Evolutionary conservation across 495 filamentous ascomycete genomes (phyloP), one percentile per base, ranked within the genome.

Genomic region (Lepraria neglecta): DNA sequence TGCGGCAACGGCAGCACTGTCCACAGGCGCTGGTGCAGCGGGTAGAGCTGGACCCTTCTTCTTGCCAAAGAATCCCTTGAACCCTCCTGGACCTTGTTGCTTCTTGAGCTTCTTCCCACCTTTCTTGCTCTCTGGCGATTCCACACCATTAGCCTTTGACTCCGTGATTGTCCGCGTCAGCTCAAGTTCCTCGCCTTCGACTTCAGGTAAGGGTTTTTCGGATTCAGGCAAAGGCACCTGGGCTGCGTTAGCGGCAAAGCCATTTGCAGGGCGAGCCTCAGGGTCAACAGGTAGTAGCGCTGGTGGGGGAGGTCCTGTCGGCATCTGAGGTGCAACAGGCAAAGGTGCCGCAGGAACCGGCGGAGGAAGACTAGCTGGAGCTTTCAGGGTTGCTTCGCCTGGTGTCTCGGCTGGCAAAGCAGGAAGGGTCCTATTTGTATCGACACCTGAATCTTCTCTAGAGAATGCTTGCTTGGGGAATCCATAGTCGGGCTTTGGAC

Each of bases 1-100:
- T 62, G 77, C 77, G 21, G 78, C 78, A 58, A 80, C 76, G 51
- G 75, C 73, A 61, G 57, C 40, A 48, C 56, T 60, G 28, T 63
- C 59, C n/a, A 56, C 31, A 48, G 67, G 60, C 14, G 40, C 43
- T 46, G 64, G 33, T 33, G 60, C 24, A 9, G 64, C 51, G 31
- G 56, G 44, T 53, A 44, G 27, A 27, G 63, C 14, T 73, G 72
- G 58, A 14, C 51, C 54, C 69, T 76, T 78, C 67, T 77, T 77
- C 68, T 77, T 80, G 31, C 71, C 72, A 62, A 81, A 81, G 68
- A 81, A 74, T 53, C 67, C 72, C 70, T 80, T 80, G 62, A 81
- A 75, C 21, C 73, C 75, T 6, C 72, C 76, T 51, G 70, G 71
- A 24, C 53, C 62, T 24, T 73, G 68, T 66, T 80, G 79, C 74